Conservation (phyloP, 2,329 filamentous ascomycete genomes). For the Cladosporium sp. region DNA sequence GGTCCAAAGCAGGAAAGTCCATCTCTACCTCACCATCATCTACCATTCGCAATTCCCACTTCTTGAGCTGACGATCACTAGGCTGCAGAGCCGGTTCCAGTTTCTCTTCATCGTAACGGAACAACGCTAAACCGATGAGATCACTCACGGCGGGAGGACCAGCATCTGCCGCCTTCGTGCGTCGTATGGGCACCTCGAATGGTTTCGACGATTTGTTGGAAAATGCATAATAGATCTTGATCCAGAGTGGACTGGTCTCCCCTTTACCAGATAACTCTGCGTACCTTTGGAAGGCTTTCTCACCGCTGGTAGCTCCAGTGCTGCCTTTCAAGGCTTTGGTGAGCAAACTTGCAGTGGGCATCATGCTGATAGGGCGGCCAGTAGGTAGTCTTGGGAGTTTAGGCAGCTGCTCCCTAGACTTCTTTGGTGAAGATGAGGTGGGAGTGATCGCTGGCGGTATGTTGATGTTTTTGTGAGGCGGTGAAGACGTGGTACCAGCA, state of each 20-base stretch:
- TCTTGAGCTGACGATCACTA: constrained; percentile 71
- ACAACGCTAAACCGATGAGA: constrained; percentile 75
- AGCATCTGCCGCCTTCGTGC: constrained; percentile 65
- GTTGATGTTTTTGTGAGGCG: constrained; percentile 31
- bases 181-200: constrained; percentile 67
- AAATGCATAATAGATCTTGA: constrained; percentile 74
- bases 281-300: constrained; percentile 72
- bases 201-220: constrained; percentile 61
- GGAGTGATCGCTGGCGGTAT: constrained; percentile 41
- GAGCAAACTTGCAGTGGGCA: constrained; percentile 66
- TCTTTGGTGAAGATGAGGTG: constrained; percentile 56
- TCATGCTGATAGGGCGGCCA: constrained; percentile 66
- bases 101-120: constrained; percentile 74
- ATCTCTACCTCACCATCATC: constrained; percentile 81
- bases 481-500: constrained; percentile 48
- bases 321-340: constrained; percentile 60
- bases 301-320: constrained; percentile 33
- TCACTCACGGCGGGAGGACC: constrained; percentile 67
- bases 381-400: constrained; percentile 65
- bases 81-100: constrained; percentile 61
- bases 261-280: constrained; percentile 73
- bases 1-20: constrained; percentile 74
- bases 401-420: constrained; percentile 53
- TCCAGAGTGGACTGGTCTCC: constrained; percentile 68
- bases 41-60: constrained; percentile 79